Conservation (phyloP, 257 asterid genomes). For the Buddleja alternifolia region DNA sequence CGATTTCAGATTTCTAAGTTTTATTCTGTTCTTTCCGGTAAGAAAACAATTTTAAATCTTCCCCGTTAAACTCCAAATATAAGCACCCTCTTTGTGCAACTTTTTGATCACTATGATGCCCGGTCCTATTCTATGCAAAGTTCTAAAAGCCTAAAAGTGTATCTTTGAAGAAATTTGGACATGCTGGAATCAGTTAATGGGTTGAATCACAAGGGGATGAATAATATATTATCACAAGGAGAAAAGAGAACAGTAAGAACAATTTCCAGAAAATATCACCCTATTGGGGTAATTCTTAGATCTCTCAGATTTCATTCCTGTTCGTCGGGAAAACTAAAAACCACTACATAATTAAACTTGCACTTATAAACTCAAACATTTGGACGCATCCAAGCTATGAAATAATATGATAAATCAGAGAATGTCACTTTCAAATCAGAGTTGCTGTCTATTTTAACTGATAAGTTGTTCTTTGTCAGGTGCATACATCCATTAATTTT, state of each 20-base stretch:
- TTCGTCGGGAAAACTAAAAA: not conserved
- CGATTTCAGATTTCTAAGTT: not conserved
- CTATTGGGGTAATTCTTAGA: not conserved
- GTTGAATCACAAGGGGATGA: not conserved
- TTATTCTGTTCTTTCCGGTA: not conserved
- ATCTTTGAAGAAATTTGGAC: too few relatives aligned
- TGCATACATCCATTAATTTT: not conserved
- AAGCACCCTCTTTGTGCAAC: not conserved
- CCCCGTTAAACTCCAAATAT: not conserved
- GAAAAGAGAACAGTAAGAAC: not conserved
- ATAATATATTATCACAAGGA: too few relatives aligned
- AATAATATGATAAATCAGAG: too few relatives aligned
- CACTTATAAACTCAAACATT: not conserved
- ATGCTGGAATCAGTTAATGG: not conserved
- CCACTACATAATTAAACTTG: not conserved
- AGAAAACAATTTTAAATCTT: too few relatives aligned
- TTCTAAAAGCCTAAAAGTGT: not conserved
- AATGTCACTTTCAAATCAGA: not conserved
- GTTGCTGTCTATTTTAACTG: not conserved
- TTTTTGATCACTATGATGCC: not conserved
- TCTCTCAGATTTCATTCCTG: not conserved
- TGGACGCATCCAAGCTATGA: too few relatives aligned
- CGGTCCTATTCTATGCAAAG: too few relatives aligned
- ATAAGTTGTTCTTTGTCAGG: not conserved
- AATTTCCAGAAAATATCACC: not conserved